Evolutionary conservation across 2,329 filamentous ascomycete species (phyloP).

Genomic region (Colletotrichum falcatum): DNA sequence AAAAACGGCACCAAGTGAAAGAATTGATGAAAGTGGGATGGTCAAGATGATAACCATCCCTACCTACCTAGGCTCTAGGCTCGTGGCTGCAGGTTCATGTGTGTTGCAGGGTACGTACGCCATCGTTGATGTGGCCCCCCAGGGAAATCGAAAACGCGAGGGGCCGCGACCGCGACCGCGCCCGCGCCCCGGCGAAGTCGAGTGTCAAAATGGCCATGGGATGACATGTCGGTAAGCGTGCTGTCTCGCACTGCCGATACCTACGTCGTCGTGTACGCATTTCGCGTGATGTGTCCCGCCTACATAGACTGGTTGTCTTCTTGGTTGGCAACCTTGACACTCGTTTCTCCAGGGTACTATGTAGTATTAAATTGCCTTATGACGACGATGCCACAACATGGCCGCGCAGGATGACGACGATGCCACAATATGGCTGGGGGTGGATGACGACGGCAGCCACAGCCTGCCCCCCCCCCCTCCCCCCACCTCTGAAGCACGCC

Average conservation of each 20-base stretch:
- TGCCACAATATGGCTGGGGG: conserved; percentile 13
- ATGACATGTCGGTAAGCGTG: conserved; percentile 26
- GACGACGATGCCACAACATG: conserved; percentile 28
- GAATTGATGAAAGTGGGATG: conserved; percentile 30
- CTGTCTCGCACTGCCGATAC: conserved; percentile 13
- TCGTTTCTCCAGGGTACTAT: conserved; percentile 9
- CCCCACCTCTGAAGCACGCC: not conserved
- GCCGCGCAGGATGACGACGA: conserved; percentile 29
- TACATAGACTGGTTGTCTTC: not conserved
- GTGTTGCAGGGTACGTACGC: not conserved
- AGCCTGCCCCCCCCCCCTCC: conserved; percentile 3
- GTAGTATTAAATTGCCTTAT: conserved; percentile 18
- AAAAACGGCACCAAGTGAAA: conserved; percentile 21
- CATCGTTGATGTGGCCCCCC: conserved; percentile 21
- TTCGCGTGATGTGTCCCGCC: conserved; percentile 1
- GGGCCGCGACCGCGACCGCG: not conserved
- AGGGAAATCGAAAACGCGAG: conserved; percentile 1
- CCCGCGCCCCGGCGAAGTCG: conserved; percentile 9
- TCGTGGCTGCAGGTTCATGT: conserved; percentile 22
- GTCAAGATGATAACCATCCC: conserved; percentile 19
- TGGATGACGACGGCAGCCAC: conserved; percentile 37
- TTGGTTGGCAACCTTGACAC: conserved; percentile 12
- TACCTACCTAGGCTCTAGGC: too few relatives aligned
- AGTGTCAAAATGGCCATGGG: conserved; percentile 19
- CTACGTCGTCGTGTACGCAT: conserved; percentile 3